Conservation (phyloP, 2,329 filamentous ascomycete species). For the Cercospora sesami region DNA sequence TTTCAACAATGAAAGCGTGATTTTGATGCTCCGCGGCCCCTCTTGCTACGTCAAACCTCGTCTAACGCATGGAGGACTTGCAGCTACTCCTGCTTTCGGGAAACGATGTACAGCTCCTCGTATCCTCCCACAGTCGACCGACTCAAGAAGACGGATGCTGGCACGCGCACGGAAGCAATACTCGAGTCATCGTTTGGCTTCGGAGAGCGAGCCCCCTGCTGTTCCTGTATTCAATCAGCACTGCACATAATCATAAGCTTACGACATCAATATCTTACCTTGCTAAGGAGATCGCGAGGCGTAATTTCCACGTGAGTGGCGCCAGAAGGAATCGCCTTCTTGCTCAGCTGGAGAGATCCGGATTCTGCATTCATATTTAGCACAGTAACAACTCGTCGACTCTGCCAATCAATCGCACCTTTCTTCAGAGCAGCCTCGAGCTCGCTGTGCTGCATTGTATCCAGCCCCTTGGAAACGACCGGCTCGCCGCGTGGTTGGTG, state of each 20-base stretch:
- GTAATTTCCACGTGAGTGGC: constrained; percentile 8
- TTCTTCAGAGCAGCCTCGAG: constrained; percentile 22
- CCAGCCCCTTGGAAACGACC: not conserved
- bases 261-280: not conserved
- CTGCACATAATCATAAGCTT: not conserved
- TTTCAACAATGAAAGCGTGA: not conserved
- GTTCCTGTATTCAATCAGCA: not conserved
- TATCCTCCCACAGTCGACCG: constrained; percentile 1
- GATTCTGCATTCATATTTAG: not conserved
- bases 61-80: not conserved
- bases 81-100: constrained; percentile 1
- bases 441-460: not conserved
- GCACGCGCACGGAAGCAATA: constrained; percentile 3
- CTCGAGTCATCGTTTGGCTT: constrained; percentile 7
- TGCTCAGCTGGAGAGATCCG: not conserved
- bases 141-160: not conserved
- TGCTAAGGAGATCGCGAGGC: not conserved
- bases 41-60: not conserved
- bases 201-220: not conserved
- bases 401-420: not conserved
- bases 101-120: constrained; percentile 6
- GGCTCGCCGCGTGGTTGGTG: constrained; percentile 18
- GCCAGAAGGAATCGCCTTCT: not conserved
- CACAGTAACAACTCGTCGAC: too few species aligned
- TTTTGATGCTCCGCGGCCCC: not conserved